Base-by-base conservation (phyloP, 2,329 filamentous ascomycete genomes). In the Diaporthe citrichinensis region DNA sequence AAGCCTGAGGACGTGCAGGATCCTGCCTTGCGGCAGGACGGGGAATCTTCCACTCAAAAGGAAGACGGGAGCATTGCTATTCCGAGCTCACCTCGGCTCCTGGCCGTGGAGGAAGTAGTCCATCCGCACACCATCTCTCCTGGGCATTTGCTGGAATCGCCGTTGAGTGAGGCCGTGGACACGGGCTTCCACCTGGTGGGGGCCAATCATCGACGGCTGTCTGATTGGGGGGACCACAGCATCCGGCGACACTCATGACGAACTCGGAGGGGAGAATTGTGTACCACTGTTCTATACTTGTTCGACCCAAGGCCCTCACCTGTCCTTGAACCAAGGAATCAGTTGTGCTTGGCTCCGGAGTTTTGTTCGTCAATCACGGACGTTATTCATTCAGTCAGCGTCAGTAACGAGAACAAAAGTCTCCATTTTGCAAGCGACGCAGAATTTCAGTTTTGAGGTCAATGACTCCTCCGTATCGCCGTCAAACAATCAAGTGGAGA, bases 161-260 rank as follows among this genome's bases (percentile, higher is more conserved):
- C 71, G 20, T 31, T 73, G 57, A 65, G 71, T 14, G 71, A 73
- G 71, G 71, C 71, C 23, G 71, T 73, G n/a, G 57, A 73, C 23
- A 39, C 57, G n/a, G 71, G 71, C 25, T 65, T 73, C 28, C 71
- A 73, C 44, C 23, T 86, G 7, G 65, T 69, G 8, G 65, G 65
- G 1, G 65, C 65, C 4, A 55, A 55, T 23, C 65, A 55, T 39
- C 65, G 65, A 23, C 46, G 65, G 39, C 44, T 69, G 15, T 69
- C 65, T 39, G 65, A 69, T 23, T 41, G 65, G 49, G 31, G 46
- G 17, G 65, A 69, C 34, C 49, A 41, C 34, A 34, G 7, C 25
- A 55, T 14, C 2, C 46, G 34, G 55, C 49, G 65, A 39, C 44
- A 55, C 9, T 36, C 23, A 6, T 55, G 49, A 69, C 8, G 2